phyloP scores from a whole-genome alignment of 768 basidiomycete species.

The Kondoa malvinella region DNA sequence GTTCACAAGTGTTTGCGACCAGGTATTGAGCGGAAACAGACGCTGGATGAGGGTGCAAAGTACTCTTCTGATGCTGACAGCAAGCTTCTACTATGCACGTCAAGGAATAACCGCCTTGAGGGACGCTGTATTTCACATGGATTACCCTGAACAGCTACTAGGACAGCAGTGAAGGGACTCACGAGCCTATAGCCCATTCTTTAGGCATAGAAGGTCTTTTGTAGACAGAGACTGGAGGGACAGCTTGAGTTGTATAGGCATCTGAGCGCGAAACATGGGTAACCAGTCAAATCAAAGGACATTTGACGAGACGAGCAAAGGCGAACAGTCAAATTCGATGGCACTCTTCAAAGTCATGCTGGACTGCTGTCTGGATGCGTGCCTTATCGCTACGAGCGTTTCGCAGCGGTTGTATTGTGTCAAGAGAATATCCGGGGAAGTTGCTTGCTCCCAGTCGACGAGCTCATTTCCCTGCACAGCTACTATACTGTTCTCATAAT shows the following conservation, averaged over 20 bases:
- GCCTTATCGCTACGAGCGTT: too few relatives aligned
- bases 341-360: not conserved
- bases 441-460: too few relatives aligned
- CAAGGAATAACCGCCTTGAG: not conserved
- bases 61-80: not conserved
- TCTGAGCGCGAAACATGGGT: not conserved
- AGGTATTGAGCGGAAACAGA: conserved; percentile 6
- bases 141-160: not conserved
- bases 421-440: too few relatives aligned
- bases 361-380: too few relatives aligned
- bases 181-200: not conserved
- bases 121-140: not conserved
- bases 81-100: not conserved
- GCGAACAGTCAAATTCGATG: not conserved
- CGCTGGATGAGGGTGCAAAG: not conserved
- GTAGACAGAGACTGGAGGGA: not conserved
- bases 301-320: not conserved
- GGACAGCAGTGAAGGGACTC: not conserved
- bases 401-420: too few relatives aligned
- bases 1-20: not conserved
- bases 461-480: too few relatives aligned
- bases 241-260: not conserved
- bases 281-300: not conserved
- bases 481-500: too few relatives aligned
- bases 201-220: not conserved